These are phyloP conservation scores for Dioszegia crocea DNA, from an alignment of 768 basidiomycete genomes.

Conservation along the genomic window DNA sequence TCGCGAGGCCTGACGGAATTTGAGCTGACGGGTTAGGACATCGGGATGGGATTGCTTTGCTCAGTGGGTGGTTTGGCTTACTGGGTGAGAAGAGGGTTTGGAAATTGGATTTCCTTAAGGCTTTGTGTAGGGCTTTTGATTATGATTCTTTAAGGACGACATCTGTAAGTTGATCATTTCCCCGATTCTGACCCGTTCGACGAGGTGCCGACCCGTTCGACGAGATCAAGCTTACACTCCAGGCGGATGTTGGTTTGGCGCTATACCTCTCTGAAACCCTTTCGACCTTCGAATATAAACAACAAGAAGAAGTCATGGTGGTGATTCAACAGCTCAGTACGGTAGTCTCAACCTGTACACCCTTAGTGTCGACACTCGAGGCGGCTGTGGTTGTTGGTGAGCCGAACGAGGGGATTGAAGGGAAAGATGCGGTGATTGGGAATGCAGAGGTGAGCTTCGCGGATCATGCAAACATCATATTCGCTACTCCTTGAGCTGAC, in stretches of 20 bases:
- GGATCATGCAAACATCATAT: not conserved
- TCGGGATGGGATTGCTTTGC: conserved; percentile 64
- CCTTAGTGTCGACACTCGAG: conserved; percentile 72
- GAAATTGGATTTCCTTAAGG: conserved; percentile 80
- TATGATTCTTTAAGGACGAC: conserved; percentile 56
- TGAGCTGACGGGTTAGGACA: conserved; percentile 47
- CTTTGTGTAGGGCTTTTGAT: conserved; percentile 76
- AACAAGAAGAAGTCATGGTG: conserved; percentile 83
- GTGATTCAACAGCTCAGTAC: conserved; percentile 62
- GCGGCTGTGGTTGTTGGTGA: conserved; percentile 64
- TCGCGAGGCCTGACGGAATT: not conserved
- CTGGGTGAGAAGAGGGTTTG: conserved; percentile 83
- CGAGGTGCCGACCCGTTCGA: too few species aligned
- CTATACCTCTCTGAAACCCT: conserved; percentile 96
- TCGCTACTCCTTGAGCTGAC: not conserved
- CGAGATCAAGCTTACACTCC: not conserved
- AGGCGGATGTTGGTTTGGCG: conserved; percentile 65
- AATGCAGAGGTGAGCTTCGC: conserved; percentile 9
- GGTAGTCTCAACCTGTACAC: conserved; percentile 56
- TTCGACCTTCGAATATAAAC: conserved; percentile 86
- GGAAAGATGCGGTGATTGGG: conserved; percentile 51
- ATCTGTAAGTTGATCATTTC: conserved; percentile 16
- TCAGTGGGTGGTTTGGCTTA: conserved; percentile 86
- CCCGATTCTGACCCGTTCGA: too few species aligned
- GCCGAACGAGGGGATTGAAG: conserved; percentile 64